Base-by-base conservation (phyloP, 371 early-diverging fungal species). In the Apophysomyces trapeziformis region DNA sequence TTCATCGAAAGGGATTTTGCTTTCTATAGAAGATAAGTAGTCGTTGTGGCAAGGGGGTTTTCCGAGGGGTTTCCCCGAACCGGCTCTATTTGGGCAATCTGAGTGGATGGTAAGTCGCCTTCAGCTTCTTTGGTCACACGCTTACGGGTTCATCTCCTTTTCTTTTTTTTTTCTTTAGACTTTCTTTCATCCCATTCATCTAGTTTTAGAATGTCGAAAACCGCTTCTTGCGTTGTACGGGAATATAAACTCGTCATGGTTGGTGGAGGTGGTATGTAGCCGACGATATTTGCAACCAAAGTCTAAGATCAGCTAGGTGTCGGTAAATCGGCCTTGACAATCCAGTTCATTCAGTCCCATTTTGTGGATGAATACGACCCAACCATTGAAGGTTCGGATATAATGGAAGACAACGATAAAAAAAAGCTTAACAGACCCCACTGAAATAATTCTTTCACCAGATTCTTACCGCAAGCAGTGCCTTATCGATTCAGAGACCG, bases 291-390 rank as follows among this genome's bases (percentile, higher is more conserved):
- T 50, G 54, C 16, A 8, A n/a, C 5, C 9, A 26, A 21, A 21
- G 21, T 21, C 54, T 50, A 50, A 50, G 54, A 11, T 18, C 54
- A 11, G 54, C 21, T 50, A 88, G 88, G 87, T 74, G 92, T 92
- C 58, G 92, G 89, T 65, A 90, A 95, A 84, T 93, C 94, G n/a
- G 95, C 96, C 57, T 78, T 96, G 38, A 94, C 96, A 5, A 94
- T 95, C 57, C 93, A 93, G 70, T 96, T 95, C 75, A 93, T 95
- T 50, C 94, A 93, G 76, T 90, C 92, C 11, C 91, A 92, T 68
- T 96, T 96, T 73, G 91, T 93, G 38, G 94, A 95, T 68, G 95
- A 94, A 67, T 95, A 96, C 69, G 97, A 95, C 73, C 96, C 96
- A 36, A 96, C 96, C 3, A 95, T 96, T 61, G 96, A 96, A 82